phyloP scores from a whole-genome alignment of 352 stramenopile species.

The Phytophthora hibernalis region DNA sequence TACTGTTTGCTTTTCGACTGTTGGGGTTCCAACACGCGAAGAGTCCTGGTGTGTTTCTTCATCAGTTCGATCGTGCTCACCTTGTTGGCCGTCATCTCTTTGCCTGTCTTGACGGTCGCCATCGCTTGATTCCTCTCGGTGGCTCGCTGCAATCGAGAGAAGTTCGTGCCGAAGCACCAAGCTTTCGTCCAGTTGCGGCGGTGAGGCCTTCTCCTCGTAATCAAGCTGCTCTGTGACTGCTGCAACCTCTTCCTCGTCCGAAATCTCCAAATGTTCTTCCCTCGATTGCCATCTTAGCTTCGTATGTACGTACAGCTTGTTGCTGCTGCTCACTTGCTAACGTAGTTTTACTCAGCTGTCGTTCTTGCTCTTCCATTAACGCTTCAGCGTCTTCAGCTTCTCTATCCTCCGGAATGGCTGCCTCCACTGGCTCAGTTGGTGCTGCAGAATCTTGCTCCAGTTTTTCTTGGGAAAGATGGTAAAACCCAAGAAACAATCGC shows the following conservation, averaged over 20 bases:
- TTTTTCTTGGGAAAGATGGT: constrained; percentile 54
- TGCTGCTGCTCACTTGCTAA: background rate
- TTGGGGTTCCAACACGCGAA: background rate
- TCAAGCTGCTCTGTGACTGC: background rate
- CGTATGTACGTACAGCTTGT: background rate
- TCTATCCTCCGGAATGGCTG: constrained; percentile 4
- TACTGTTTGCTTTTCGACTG: background rate
- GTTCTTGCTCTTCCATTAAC: background rate
- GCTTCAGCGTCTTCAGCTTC: constrained; percentile 8
- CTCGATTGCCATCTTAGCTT: background rate
- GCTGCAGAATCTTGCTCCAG: constrained; percentile 9
- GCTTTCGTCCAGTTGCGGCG: background rate
- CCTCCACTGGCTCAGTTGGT: background rate
- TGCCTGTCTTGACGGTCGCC: background rate
- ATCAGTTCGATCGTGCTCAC: background rate
- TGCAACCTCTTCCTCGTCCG: background rate
- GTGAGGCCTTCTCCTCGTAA: constrained; percentile 17
- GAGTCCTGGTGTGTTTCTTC: background rate
- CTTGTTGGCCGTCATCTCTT: constrained; percentile 1
- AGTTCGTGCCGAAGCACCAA: constrained; percentile 6
- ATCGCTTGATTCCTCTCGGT: background rate
- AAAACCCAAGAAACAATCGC: constrained; percentile 62
- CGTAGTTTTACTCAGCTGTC: background rate
- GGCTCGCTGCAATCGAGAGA: constrained; percentile 5
- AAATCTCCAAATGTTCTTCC: background rate